Conservation (phyloP, 441 rosid genomes). For the Metrosideros polymorpha region DNA sequence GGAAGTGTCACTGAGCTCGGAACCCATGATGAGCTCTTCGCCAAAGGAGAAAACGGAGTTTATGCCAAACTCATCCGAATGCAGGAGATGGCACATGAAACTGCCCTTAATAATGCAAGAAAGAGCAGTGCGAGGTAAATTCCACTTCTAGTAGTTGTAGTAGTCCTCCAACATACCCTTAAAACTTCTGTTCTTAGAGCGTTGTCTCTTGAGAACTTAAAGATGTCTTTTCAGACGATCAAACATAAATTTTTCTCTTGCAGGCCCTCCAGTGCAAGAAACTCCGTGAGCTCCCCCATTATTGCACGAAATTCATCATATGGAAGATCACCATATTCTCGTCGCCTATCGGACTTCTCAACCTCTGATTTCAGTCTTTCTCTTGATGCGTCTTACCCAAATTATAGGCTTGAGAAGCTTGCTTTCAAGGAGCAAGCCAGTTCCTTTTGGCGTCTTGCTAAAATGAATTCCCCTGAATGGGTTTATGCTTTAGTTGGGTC, state of each 20-base stretch:
- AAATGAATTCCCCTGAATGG: conserved; percentile 99
- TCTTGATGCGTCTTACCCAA: conserved; percentile 65
- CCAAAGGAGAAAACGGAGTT: conserved; percentile 84
- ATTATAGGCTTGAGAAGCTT: conserved; percentile 76
- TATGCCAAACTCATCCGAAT: conserved; percentile 87
- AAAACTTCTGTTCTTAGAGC: background rate
- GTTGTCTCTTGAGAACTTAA: background rate
- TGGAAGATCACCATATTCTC: conserved; percentile 95
- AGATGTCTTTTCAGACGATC: background rate
- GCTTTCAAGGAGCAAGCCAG: conserved; percentile 91
- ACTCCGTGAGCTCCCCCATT: conserved; percentile 97
- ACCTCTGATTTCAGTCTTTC: conserved; percentile 96
- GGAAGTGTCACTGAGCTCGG: conserved; percentile 95
- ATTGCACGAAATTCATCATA: conserved; percentile 93
- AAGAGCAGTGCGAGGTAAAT: conserved; percentile 95
- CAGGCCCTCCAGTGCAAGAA: conserved; percentile 99
- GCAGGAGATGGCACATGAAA: conserved; percentile 96
- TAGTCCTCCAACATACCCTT: background rate
- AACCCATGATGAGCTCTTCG: conserved; percentile 82
- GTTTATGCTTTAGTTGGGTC: conserved; percentile 85
- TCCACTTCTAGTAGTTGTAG: background rate
- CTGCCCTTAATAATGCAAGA: conserved; percentile 86
- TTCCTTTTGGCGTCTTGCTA: conserved; percentile 89
- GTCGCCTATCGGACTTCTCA: conserved; percentile 95
- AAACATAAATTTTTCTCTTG: conserved; percentile 6